Evolutionary conservation across 352 stramenopile species (phyloP), one percentile per base, ranked within the genome.

Genomic region (Pythium coloratum): DNA sequence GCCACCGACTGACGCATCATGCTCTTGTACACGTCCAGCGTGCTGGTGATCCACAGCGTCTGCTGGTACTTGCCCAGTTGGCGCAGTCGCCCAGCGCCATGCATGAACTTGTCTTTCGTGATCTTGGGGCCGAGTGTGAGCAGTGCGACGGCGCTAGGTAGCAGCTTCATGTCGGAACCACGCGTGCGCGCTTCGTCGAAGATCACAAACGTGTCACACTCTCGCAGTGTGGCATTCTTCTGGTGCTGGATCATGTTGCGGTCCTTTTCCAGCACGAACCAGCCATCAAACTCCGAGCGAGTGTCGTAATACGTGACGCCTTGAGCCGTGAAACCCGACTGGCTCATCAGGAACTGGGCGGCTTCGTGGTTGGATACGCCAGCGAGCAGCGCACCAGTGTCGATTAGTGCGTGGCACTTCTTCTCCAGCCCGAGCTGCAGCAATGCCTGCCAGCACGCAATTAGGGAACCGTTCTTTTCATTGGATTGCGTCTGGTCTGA

Each of bases 31-130:
- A 97, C 77, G 32, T 97, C 88, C 18, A 69, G 57, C 6, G 88
- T 86, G 58, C 79, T 85, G 6, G 78, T 76, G 14, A 97, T 71
- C 64, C 81, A 79, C 0, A 98, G 70, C 13, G 71, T 62, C 12
- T 71, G 86, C 62, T 97, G 87, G 16, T 76, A 40, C 0, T 72
- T 78, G 8, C 83, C 87, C 1, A 98, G 79, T 54, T 92, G 84
- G 1, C 91, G 73, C 76, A 97, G 83, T 0, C 92, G 83, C 3
- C 90, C 91, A 4, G 88, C 89, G n/a, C 88, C 91, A 70, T 98
- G 92, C 90, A 97, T 97, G 1, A 98, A 59, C 59, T 97, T 98
- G 66, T 97, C 93, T 56, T 97, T 98, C 0, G 84, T 90, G 20
- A 97, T 76, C 20, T 86, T 87, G 5, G 89, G 88, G 0, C 88